Evolutionary conservation across 2,329 filamentous ascomycete species (phyloP).

Genomic region (Colletotrichum echinochloae): DNA sequence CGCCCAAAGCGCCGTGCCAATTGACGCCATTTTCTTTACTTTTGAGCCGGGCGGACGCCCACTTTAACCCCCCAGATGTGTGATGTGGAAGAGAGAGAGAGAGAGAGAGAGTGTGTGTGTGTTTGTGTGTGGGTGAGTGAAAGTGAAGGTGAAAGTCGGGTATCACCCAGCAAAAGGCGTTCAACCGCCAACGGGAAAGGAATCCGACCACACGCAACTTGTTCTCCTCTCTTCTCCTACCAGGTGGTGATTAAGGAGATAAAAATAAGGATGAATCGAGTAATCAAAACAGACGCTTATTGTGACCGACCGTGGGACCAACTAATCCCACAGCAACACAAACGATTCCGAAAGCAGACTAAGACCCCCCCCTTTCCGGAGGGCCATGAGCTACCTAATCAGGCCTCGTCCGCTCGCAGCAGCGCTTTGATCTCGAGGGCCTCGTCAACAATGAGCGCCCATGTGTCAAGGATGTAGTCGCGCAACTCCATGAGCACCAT

Average conservation of each 20-base stretch:
- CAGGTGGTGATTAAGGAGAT: background rate
- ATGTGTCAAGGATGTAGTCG: constrained; percentile 39
- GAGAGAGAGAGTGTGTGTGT: background rate
- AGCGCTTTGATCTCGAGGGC: constrained; percentile 39
- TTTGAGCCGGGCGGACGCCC: constrained; percentile 21
- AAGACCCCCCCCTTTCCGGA: background rate
- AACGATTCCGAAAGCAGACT: constrained; percentile 2
- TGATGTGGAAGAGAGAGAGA: background rate
- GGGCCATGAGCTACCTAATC: constrained; percentile 22
- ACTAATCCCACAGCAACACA: background rate
- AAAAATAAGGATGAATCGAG: background rate
- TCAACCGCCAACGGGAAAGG: background rate
- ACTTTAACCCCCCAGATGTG: background rate
- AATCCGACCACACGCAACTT: background rate
- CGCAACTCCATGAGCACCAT: constrained; percentile 37
- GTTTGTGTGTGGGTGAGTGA: background rate
- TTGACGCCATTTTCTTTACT: constrained; percentile 26
- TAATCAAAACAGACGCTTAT: constrained; percentile 9
- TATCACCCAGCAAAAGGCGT: background rate
- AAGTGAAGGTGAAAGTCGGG: background rate
- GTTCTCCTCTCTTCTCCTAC: background rate
- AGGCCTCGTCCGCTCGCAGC: constrained; percentile 34
- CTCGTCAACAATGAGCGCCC: constrained; percentile 37
- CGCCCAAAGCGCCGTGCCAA: constrained; percentile 37
- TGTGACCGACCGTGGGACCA: background rate